phyloP scores from a whole-genome alignment of 2,329 filamentous ascomycete genomes.

The Zymoseptoria brevis region DNA sequence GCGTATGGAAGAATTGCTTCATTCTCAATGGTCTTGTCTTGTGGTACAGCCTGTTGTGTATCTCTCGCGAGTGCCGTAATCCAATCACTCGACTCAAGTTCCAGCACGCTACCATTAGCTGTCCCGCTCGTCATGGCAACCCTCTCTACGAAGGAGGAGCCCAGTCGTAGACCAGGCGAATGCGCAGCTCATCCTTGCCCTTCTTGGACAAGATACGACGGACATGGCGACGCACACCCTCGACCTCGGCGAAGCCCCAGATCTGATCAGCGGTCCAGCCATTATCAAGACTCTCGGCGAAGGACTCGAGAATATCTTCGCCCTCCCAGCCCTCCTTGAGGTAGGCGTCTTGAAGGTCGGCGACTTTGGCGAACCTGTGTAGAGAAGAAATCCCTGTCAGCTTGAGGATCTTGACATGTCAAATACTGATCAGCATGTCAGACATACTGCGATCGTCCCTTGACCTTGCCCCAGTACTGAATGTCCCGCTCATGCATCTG shows the following conservation, averaged over 20 bases:
- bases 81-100: not conserved
- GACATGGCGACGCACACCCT: constrained; percentile 36
- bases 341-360: constrained; percentile 36
- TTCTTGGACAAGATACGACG: constrained; percentile 32
- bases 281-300: constrained; percentile 41
- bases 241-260: constrained; percentile 41
- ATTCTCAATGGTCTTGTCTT: not conserved
- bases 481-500: constrained; percentile 60
- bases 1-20: not conserved
- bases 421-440: not conserved
- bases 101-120: not conserved
- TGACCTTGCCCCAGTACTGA: constrained; percentile 68
- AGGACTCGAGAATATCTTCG: constrained; percentile 40
- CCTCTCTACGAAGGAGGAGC: not conserved
- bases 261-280: constrained; percentile 50
- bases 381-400: not conserved
- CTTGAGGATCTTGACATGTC: not conserved
- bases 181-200: constrained; percentile 31
- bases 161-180: constrained; percentile 39
- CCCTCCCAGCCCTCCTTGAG: constrained; percentile 52
- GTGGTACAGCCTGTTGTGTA: not conserved
- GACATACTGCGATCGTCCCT: constrained; percentile 44
- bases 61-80: not conserved
- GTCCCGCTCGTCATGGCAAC: not conserved
- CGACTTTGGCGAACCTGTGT: constrained; percentile 26